Evolutionary conservation across 75 land plant species (phyloP), one percentile per base, ranked within the genome.

Genomic region (Selaginella tamariscina): DNA sequence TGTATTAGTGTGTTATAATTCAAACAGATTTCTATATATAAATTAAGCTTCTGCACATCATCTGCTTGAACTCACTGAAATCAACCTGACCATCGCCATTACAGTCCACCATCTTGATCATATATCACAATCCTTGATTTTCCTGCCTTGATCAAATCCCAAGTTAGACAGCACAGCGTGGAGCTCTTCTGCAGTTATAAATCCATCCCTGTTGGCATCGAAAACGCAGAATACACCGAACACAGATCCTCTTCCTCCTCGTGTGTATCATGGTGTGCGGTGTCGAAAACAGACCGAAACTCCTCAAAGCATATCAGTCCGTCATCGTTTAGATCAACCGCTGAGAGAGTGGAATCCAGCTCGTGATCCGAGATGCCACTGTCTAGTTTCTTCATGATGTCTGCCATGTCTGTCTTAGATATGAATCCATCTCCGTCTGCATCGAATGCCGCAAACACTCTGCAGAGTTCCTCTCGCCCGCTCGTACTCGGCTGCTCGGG

Each of bases 171-270:
- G 62, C 5, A 59, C 62, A 5, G 62, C n/a, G 26, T 59, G 62
- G 26, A 59, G 62, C 62, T 59, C 62, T n/a, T 59, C 24, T 9
- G 21, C 62, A 5, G 27, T 23, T 5, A 59, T 59, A 23, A 59
- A 59, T 59, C 62, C 62, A 59, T 59, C 62, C 9, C 21, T 59
- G 26, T 59, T n/a, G 62, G n/a, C n/a, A 23, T 59, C 62, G 62
- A 59, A 59, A n/a, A 59, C 26, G 8, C 62, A 2, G 62, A 59
- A 59, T 9, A 23, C 62, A 2, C 21, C 24, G 8, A 23, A n/a
- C n/a, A 8, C 26, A 59, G 26, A 23, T 59, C 62, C n/a, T 59
- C 24, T 26, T 59, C 62, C 26, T 59, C 62, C n/a, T 59, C 18
- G 8, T 59, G n/a, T 59, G 8, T 21, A n/a, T n/a, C 49, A 5